Percentiles rank a stretch among this genome's conserved stretches.
Conservation (phyloP, 495 filamentous ascomycete species). For the Hyaloscypha bicolor region DNA sequence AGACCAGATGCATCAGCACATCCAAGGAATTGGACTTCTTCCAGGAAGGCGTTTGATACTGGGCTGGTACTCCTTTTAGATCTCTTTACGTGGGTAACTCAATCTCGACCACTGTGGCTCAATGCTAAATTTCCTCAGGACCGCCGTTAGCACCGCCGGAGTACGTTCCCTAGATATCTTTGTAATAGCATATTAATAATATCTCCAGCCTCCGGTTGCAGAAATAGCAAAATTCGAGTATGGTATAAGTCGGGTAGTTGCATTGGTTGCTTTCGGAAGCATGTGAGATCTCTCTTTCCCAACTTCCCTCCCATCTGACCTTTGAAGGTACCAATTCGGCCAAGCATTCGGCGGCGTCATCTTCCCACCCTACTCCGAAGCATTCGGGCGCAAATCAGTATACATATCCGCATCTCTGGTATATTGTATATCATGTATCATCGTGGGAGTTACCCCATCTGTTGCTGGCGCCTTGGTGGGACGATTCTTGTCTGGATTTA, state of each 20-base stretch:
- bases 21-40: constrained; percentile 33
- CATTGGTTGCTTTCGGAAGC: constrained; percentile 9
- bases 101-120: not conserved
- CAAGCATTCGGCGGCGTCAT: constrained; percentile 53
- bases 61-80: constrained; percentile 33
- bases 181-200: not conserved
- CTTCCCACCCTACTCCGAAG: constrained; percentile 54
- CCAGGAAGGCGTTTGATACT: constrained; percentile 33
- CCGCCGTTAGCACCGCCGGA: constrained; percentile 22
- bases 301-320: no score
- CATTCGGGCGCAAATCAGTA: constrained; percentile 51
- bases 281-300: not conserved
- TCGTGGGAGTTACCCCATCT: constrained; percentile 44
- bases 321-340: constrained; percentile 40
- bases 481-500: constrained; percentile 47
- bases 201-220: constrained; percentile 20
- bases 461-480: constrained; percentile 43
- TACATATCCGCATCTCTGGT: constrained; percentile 49
- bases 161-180: constrained; percentile 2
- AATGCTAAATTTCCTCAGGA: constrained; percentile 7
- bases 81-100: constrained; percentile 29
- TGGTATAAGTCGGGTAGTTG: constrained; percentile 15
- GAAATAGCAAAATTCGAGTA: constrained; percentile 26
- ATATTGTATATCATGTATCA: constrained; percentile 45
- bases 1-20: constrained; percentile 26